Evolutionary conservation across 495 filamentous ascomycete genomes (phyloP), one percentile per base, ranked within the genome.

Genomic region (Xanthoparmelia taractica): DNA sequence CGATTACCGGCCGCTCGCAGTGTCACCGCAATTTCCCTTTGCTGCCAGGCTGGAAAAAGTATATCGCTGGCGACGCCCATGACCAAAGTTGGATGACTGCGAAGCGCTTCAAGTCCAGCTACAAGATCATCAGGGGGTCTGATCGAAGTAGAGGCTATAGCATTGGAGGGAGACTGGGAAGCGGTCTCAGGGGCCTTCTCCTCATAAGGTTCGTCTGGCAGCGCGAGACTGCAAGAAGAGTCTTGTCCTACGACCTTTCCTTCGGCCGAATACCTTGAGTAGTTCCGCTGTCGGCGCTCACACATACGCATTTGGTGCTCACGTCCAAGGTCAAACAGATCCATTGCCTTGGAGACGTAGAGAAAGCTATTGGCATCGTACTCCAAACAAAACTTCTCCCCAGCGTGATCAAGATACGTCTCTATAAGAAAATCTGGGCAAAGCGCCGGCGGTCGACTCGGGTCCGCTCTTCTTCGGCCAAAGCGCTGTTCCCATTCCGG

Each of bases 341-440:
- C 94, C 94, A 99, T 99, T 17, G 95, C 95, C 75, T 99, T 99
- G 68, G 90, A 96, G 37, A 97, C 88, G 72, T 99, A 99, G 36
- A 99, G 80, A 13, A 97, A 80, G 72, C 91, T 96, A 76, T 99
- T 99, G 25, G 94, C 84, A 69, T 99, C 94, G 72, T 97, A 97
- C 63, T 94, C 91, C n/a, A 99, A 80, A 73, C 91, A 97, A 74
- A 95, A 99, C 73, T 99, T 99, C 78, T 99, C 94, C 50, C 94
- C 94, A 3, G 94, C 95, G 70, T 99, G 94, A 73, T 99, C 94
- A 37, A 99, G 84, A 71, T 99, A 99, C 0, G 94, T 99, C 71
- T 99, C 94, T 65, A 99, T 96, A 31, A 97, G 80, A 73, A 97
- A 99, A 72, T 99, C 94, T 0, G 94, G 91, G 68, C 94, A 99